Percentiles rank a stretch among this genome's conserved stretches.
These are phyloP conservation scores for Verticillium albo-atrum DNA, from an alignment of 2,329 filamentous ascomycete genomes.

Conservation along the genomic window DNA sequence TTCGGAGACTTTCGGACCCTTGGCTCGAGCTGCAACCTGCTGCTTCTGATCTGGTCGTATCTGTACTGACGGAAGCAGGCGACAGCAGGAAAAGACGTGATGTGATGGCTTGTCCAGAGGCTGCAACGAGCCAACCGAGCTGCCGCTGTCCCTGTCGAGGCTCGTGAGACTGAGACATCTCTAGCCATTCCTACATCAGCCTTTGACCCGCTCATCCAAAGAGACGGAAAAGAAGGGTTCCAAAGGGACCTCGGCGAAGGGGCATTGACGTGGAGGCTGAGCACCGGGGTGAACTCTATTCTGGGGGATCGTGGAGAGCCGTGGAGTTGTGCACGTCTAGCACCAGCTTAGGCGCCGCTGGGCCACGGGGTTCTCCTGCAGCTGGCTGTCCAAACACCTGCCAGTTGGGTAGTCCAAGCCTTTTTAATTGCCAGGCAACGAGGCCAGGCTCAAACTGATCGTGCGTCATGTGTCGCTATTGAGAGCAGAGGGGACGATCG, in stretches of 20 bases:
- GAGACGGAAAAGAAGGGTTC: too few species aligned
- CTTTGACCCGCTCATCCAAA: not conserved
- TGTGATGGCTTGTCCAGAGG: not conserved
- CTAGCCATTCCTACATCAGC: not conserved
- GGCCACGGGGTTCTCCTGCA: not conserved
- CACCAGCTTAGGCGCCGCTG: not conserved
- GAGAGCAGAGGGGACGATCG: not conserved
- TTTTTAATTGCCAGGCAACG: too few species aligned
- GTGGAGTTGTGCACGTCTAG: too few species aligned
- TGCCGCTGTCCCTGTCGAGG: not conserved
- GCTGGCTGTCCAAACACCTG: not conserved
- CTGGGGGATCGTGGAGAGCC: not conserved
- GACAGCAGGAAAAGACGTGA: not conserved
- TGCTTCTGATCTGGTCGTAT: not conserved
- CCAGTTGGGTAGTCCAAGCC: too few species aligned
- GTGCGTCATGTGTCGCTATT: too few species aligned
- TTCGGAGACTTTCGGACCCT: not conserved
- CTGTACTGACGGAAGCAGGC: not conserved
- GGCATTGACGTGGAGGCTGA: not conserved
- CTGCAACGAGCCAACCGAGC: not conserved
- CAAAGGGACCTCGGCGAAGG: not conserved
- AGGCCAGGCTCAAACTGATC: too few species aligned
- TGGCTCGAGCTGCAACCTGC: not conserved
- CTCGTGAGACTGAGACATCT: not conserved
- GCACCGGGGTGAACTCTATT: not conserved